Conservation (phyloP, 2,329 filamentous ascomycete genomes). For the Knoxdaviesia capensis region DNA sequence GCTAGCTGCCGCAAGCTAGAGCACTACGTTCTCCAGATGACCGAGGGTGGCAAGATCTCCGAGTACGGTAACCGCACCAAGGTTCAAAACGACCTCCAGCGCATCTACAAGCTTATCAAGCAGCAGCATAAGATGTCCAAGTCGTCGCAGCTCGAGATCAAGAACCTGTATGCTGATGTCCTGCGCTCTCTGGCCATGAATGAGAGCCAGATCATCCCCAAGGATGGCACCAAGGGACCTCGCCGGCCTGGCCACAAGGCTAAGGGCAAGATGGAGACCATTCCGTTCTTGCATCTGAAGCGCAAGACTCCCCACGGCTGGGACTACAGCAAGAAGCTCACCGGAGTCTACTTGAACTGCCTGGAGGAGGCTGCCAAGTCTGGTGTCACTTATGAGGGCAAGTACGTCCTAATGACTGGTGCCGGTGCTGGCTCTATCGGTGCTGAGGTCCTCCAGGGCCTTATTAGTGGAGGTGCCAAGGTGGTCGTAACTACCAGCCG, state of each 20-base stretch:
- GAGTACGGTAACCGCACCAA: conserved; percentile 97
- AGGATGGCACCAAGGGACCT: conserved; percentile 50
- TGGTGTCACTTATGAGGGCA: conserved; percentile 82
- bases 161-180: conserved; percentile 82
- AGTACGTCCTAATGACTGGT: conserved; percentile 95
- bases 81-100: conserved; percentile 86
- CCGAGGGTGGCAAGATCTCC: conserved; percentile 91
- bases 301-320: conserved; percentile 83
- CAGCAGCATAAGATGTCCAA: conserved; percentile 97
- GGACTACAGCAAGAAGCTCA: conserved; percentile 99
- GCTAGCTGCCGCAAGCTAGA: conserved; percentile 88
- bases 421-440: conserved; percentile 95
- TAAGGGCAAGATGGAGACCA: conserved; percentile 80
- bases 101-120: conserved; percentile 95
- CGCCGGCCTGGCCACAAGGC: conserved; percentile 30
- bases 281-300: conserved; percentile 94
- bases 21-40: conserved; percentile 97
- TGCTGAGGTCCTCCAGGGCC: conserved; percentile 84
- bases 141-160: conserved; percentile 89
- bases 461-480: conserved; percentile 92
- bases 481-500: conserved; percentile 92
- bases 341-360: conserved; percentile 77
- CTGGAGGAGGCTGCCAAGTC: conserved; percentile 72
- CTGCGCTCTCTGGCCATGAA: conserved; percentile 93
- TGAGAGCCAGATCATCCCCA: conserved; percentile 87